Base-by-base conservation (phyloP, 129 eudicot genomes). In the Oenanthe sinensis region DNA sequence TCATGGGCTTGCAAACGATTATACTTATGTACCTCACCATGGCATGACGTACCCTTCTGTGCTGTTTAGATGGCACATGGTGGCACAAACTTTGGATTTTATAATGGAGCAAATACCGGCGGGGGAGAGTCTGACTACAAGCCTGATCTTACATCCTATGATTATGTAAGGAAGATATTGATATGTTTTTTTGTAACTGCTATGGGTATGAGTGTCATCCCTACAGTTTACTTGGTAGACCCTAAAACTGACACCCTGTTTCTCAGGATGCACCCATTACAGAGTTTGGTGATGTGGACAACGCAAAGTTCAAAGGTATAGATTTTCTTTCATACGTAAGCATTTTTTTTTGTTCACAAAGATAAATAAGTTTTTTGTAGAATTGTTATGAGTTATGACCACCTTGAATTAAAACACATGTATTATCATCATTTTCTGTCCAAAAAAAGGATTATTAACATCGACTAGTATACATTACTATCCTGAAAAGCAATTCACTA, bases 131-230 rank as follows among this genome's bases (percentile, higher is more conserved):
- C 89, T 4, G 94, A 90, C 74, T 95, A 91, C 86, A 84, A 85
- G 78, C 92, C 98, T 55, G 98, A 95, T 88, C 97, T 95, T 70
- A 95, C 98, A 72, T 95, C 98, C 74, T 95, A 95, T 87, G 97
- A 95, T 84, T 95, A 95, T 83, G 98, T 95, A 71, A 88, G 97
- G 17, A 75, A 69, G 80, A 68, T 67, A 36, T 82, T 75, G 26
- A 78, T 11, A 33, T 28, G 0, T 62, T 40, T 50, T 17, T 58
- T 75, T 48, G 3, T 63, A 71, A 4, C n/a, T 75, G 71, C 73
- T 72, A 33, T 68, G 36, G 13, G 39, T 37, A 52, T 22, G 9
- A 70, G 58, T 55, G 43, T 62, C 33, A 72, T 46, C 48, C 69
- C 71, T 68, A 46, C 33, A 24, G 42, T 65, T 73, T 13, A 8